These are phyloP conservation scores for Eutrema japonicum DNA, from an alignment of 345 rosid genomes.

Conservation along the genomic window DNA sequence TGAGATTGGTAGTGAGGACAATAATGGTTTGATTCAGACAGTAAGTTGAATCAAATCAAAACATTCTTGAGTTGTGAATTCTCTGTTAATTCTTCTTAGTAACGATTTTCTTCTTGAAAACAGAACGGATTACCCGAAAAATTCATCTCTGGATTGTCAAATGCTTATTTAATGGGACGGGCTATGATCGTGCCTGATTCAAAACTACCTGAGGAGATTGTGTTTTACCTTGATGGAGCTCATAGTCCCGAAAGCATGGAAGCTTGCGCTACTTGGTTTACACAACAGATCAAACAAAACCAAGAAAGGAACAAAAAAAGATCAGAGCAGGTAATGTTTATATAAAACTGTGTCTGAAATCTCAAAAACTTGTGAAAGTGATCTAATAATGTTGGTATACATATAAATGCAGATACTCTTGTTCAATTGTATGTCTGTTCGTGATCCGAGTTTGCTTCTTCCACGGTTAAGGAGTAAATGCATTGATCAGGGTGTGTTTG, in stretches of 20 bases:
- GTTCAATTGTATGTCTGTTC: conserved; percentile 84
- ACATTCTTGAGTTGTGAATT: conserved; percentile 6
- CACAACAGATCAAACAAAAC: conserved; percentile 48
- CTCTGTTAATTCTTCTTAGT: conserved; percentile 4
- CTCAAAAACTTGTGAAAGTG: background rate
- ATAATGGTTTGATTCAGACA: conserved; percentile 47
- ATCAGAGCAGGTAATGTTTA: conserved; percentile 29
- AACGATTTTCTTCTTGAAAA: conserved; percentile 32
- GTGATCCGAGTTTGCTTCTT: conserved; percentile 84
- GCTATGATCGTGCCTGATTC: conserved; percentile 78
- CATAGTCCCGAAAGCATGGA: conserved; percentile 98
- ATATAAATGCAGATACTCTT: conserved; percentile 42
- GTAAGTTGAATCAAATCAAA: conserved; percentile 47
- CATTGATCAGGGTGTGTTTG: conserved; percentile 54
- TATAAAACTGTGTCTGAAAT: background rate
- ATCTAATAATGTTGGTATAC: background rate
- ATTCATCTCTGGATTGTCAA: conserved; percentile 73
- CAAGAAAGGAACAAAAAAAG: conserved; percentile 25
- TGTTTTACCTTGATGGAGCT: conserved; percentile 93
- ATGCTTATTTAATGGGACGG: conserved; percentile 83
- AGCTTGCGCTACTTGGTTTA: conserved; percentile 88
- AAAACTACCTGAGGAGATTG: conserved; percentile 63
- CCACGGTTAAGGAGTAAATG: conserved; percentile 62
- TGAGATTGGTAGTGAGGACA: conserved; percentile 65
- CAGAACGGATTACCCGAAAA: conserved; percentile 76